Conservation (phyloP, 1,139 yeast species). For the Ogataea hybrid region DNA sequence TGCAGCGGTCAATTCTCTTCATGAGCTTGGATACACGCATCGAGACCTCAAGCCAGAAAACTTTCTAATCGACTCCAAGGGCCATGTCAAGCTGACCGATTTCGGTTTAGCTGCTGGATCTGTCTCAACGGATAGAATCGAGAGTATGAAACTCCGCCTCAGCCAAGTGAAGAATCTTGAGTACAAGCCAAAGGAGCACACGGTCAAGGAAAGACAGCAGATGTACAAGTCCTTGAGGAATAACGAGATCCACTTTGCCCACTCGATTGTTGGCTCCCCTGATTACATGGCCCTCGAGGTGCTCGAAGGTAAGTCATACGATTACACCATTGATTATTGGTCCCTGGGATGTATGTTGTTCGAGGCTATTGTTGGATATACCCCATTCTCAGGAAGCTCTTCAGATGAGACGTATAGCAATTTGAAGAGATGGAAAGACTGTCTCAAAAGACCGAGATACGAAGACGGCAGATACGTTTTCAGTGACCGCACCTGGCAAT, state of each 20-base stretch:
- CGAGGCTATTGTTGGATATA: slow-evolving; percentile 91
- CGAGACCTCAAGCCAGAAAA: slow-evolving; percentile 98
- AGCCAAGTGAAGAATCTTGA: slow-evolving; percentile 76
- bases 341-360: slow-evolving; percentile 93
- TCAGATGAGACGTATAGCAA: slow-evolving; percentile 95
- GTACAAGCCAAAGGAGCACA: slow-evolving; percentile 68
- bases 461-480: slow-evolving; percentile 90
- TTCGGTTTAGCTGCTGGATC: slow-evolving; percentile 98
- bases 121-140: slow-evolving; percentile 89
- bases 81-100: slow-evolving; percentile 95
- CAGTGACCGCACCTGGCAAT: slow-evolving; percentile 95
- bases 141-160: slow-evolving; percentile 83
- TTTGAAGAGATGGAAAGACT: slow-evolving; percentile 88
- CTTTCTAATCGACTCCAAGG: slow-evolving; percentile 88
- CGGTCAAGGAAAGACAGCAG: slow-evolving; percentile 85
- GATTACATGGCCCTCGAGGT: slow-evolving; percentile 99
- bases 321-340: slow-evolving; percentile 98
- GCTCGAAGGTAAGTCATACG: slow-evolving; percentile 88
- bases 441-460: slow-evolving; percentile 85
- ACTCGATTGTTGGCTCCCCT: slow-evolving; percentile 96
- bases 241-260: slow-evolving; percentile 74
- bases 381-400: slow-evolving; percentile 93
- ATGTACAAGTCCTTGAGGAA: slow-evolving; percentile 73
- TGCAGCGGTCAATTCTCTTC: slow-evolving; percentile 88
- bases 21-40: slow-evolving; percentile 93